Base-by-base conservation (phyloP, 495 filamentous ascomycete species). In the Podospora comata region DNA sequence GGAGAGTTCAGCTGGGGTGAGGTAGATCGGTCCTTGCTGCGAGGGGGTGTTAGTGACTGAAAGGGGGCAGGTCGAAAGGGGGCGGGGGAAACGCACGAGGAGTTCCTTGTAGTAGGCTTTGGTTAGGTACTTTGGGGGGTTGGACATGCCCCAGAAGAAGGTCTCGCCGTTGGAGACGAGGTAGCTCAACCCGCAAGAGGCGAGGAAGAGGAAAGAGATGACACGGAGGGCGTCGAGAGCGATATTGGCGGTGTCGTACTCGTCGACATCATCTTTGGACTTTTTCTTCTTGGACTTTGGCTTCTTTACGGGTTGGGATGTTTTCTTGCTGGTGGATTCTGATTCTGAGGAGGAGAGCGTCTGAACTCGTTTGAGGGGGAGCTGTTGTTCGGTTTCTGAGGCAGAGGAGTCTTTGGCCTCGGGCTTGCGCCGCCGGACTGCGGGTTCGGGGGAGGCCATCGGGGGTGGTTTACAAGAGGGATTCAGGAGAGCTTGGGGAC, bases 191-290 rank as follows among this genome's bases (percentile, higher is more conserved):
- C 86, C 85, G 69, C 82, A 85, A 26, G 87, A 91, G 60, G 92
- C 85, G 60, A 95, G 73, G 60, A 91, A 70, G 19, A 95, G 76
- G 32, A 91, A 90, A 6, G 83, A 85, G 23, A 96, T 69, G 5
- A 95, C 82, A 66, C 94, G 89, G 64, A 95, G 74, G 62, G 94
- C 78, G 80, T 99, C 95, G 57, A 94, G 66, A 64, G 88, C 75
- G 65, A 79, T 78, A 72, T 74, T 76, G 58, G 76, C 74, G 11
- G 19, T 28, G 60, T 65, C 71, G 67, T 82, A 78, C 15, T 81
- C 78, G 39, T 84, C 81, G 23, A 23, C 23, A 58, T 79, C 75
- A 27, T 80, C 72, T n/a, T 78, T 75, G 59, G 80, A 70, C 44
- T 75, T 70, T 44, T 67, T 57, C 58, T 67, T 69, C 53, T 72